phyloP scores from a whole-genome alignment of 2,329 filamentous ascomycete species.

The Sphaerulina musiva region DNA sequence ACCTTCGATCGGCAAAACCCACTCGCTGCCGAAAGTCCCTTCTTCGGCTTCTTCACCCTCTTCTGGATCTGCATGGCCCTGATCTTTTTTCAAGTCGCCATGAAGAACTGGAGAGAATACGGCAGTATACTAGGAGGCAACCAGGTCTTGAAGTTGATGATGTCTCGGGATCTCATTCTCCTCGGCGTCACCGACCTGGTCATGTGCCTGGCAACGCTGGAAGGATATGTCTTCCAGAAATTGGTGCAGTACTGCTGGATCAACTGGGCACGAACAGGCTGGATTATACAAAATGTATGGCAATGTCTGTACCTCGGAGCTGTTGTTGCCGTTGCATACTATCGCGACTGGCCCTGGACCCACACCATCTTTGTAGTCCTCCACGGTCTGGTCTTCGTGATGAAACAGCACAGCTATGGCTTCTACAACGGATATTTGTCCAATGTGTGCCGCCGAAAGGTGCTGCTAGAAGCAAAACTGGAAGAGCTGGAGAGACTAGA shows the following conservation, averaged over 20 bases:
- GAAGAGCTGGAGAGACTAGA: slow-evolving; percentile 52
- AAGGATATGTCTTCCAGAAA: slow-evolving; percentile 61
- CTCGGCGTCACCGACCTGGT: slow-evolving; percentile 58
- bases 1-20: slow-evolving; percentile 68
- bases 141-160: slow-evolving; percentile 66
- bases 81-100: slow-evolving; percentile 59
- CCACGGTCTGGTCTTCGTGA: slow-evolving; percentile 67
- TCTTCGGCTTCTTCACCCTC: slow-evolving; percentile 72
- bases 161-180: slow-evolving; percentile 47
- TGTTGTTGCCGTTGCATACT: slow-evolving; percentile 59
- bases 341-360: slow-evolving; percentile 75
- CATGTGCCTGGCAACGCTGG: slow-evolving; percentile 60
- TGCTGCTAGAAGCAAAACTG: slow-evolving; percentile 45
- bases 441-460: slow-evolving; percentile 51
- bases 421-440: slow-evolving; percentile 67
- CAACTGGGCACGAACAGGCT: slow-evolving; percentile 62
- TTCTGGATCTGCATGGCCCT: slow-evolving; percentile 68
- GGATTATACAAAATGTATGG: slow-evolving; percentile 71
- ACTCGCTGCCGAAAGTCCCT: slow-evolving; percentile 58
- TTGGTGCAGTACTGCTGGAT: slow-evolving; percentile 54
- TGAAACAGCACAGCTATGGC: slow-evolving; percentile 77
- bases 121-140: slow-evolving; percentile 64
- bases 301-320: slow-evolving; percentile 57
- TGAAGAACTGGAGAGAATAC: slow-evolving; percentile 61
- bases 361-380: slow-evolving; percentile 72